Evolutionary conservation across 306 rosid genomes (phyloP).

Genomic region (Luffa aegyptiaca): DNA sequence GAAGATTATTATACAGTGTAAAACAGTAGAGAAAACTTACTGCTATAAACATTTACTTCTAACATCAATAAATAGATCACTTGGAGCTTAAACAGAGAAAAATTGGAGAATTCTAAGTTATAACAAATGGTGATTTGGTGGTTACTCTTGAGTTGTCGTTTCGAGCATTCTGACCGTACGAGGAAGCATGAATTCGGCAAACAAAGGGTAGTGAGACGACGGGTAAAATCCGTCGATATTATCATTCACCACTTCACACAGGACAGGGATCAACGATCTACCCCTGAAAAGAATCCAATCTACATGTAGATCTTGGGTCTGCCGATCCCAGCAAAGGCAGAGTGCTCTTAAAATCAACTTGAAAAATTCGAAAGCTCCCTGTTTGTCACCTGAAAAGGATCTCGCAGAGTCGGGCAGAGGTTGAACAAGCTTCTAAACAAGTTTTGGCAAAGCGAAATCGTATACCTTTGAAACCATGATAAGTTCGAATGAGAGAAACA

Average conservation of each 20-base stretch:
- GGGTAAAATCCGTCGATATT: conserved; percentile 80
- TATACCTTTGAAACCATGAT: conserved; percentile 92
- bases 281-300: conserved; percentile 99
- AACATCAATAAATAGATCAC: neutral
- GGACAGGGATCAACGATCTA: conserved; percentile 80
- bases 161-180: conserved; percentile 72
- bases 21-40: neutral
- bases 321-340: conserved; percentile 99
- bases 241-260: conserved; percentile 85
- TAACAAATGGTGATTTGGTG: neutral
- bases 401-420: neutral
- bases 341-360: conserved; percentile 90
- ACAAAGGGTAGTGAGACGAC: conserved; percentile 85
- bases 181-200: conserved; percentile 92
- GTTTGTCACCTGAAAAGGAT: conserved; percentile 67
- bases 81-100: neutral
- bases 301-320: conserved; percentile 89
- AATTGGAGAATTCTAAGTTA: conserved; percentile 4
- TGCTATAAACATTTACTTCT: neutral
- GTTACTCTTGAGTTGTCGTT: conserved; percentile 40
- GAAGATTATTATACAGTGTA: neutral
- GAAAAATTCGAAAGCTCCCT: conserved; percentile 80
- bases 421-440: neutral
- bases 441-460: neutral
- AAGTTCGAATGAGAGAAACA: conserved; percentile 72